Base-by-base conservation (phyloP, 164 flowering plant genomes). In the Platanus orientalis region DNA sequence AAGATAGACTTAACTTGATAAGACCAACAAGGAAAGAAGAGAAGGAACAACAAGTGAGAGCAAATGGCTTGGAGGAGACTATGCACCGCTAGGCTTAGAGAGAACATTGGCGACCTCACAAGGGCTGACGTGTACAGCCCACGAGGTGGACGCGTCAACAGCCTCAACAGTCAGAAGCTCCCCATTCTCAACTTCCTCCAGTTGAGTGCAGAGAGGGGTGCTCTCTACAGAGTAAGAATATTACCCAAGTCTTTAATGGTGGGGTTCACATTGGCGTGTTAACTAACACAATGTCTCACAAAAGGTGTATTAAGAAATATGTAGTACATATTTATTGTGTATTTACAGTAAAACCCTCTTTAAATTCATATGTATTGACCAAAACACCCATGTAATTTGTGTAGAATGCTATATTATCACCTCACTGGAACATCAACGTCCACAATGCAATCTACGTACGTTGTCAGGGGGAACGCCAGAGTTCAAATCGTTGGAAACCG, bases 401-500 rank as follows among this genome's bases (percentile, higher is more conserved):
- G 71, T 77, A 85, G 94, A 75, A 86, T 48, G 85, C 82, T 0
- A 58, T 90, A 27, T 32, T 73, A 59, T 61, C 79, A 0, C 96
- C 94, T 0, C 84, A 83, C 76, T 90, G 73, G 76, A 70, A 59
- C 70, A 4, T 72, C 51, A 84, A 86, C 72, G 80, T 84, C 44
- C 85, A 90, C 76, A 72, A 73, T 47, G 59, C 84, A 10, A 30
- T 79, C n/a, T 90, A 84, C 75, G 58, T 90, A 84, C 75, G 58
- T 58, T 21, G 72, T 74, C 0, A 69, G 77, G 16, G 94, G 94
- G 2, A 65, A 57, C 13, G 81, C 67, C 25, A 65, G 81, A 36
- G 54, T 85, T 17, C 86, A 84, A 66, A 70, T 81, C 2, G 86
- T 80, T 0, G 61, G 66, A 16, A 63, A 79, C 61, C 29, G 54